Base-by-base conservation (phyloP, 805 yeast species). In the Ogataea ganodermae region DNA sequence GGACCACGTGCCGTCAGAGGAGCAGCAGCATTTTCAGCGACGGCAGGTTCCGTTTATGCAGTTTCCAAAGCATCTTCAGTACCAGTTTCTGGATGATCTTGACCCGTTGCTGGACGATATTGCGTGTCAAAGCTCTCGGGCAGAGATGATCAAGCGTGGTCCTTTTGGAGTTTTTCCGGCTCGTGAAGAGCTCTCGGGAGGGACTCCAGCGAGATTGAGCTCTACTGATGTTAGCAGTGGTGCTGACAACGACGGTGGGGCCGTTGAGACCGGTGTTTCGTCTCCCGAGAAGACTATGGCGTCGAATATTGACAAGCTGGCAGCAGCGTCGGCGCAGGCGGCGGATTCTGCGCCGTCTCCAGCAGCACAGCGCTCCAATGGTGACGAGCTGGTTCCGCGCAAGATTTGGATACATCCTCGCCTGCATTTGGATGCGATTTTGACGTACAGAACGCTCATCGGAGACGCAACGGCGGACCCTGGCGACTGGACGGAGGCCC, bases 31-130 rank as follows among this genome's bases (percentile, higher is more conserved):
- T 41, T 69, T 68, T 48, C 76, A 71, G 63, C 63, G 83, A 51
- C 62, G 82, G 23, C 70, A 67, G 28, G 66, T 79, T 16, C 76
- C 71, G 4, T 66, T 76, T 30, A 75, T 73, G 55, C 55, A 53
- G 40, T 78, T 72, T 51, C 73, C 79, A 0, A 46, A 51, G 7
- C 43, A 41, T 3, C 59, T 67, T 65, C 48, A 45, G 6, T 78
- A 74, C 52, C 53, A 62, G 8, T 72, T 73, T 12, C 70, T 68
- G 51, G 63, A 61, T 5, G 72, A 72, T 44, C 57, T 79, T 47
- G 74, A 70, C 48, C 51, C 53, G 0, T 68, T 60, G 14, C 52
- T 78, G n/a, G 71, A 70, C 14, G 21, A 28, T 18, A 22, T 61
- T 18, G 46, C 41, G n/a, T 54, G 55, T 13, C 41, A 33, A 7